These are phyloP conservation scores for Puya raimondii DNA, from an alignment of 176 grass and related monocot species.

Conservation along the genomic window DNA sequence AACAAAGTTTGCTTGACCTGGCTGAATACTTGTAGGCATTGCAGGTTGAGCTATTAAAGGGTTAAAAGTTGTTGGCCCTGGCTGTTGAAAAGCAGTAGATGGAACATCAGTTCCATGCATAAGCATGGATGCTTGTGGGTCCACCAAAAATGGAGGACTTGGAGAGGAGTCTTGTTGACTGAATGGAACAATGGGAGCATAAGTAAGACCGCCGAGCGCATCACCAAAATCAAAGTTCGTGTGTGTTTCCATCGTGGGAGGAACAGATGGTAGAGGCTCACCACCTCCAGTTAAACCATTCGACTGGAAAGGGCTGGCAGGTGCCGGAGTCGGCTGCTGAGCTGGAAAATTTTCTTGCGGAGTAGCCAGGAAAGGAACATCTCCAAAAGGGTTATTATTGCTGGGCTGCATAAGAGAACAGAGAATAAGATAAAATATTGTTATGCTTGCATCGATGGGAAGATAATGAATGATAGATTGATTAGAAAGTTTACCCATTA, in stretches of 20 bases:
- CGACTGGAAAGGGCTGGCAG: slow-evolving; percentile 38
- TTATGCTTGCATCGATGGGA: background rate
- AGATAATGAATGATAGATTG: background rate
- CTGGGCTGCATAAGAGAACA: slow-evolving; percentile 17
- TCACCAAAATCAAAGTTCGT: slow-evolving; percentile 72
- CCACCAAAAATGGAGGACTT: slow-evolving; percentile 17
- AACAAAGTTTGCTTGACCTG: slow-evolving; percentile 34
- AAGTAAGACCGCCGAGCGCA: slow-evolving; percentile 58
- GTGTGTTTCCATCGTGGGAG: slow-evolving; percentile 26
- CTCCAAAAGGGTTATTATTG: slow-evolving; percentile 88
- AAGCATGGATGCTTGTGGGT: slow-evolving; percentile 14
- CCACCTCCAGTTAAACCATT: slow-evolving; percentile 12
- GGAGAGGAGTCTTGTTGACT: slow-evolving; percentile 44
- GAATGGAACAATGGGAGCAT: slow-evolving; percentile 23
- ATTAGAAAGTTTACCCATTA: slow-evolving; percentile 14
- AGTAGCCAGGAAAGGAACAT: slow-evolving; percentile 71
- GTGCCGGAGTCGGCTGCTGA: slow-evolving; percentile 38
- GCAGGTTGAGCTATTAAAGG: slow-evolving; percentile 27
- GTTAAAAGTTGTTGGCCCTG: background rate
- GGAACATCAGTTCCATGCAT: background rate
- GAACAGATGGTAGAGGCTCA: slow-evolving; percentile 12
- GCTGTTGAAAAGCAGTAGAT: background rate
- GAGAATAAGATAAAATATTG: background rate
- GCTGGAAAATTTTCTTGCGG: slow-evolving; percentile 43
- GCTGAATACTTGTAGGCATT: slow-evolving; percentile 29